Evolutionary conservation across 352 stramenopile genomes (phyloP), one percentile per base, ranked within the genome.

Genomic region (Pythium monospermum): DNA sequence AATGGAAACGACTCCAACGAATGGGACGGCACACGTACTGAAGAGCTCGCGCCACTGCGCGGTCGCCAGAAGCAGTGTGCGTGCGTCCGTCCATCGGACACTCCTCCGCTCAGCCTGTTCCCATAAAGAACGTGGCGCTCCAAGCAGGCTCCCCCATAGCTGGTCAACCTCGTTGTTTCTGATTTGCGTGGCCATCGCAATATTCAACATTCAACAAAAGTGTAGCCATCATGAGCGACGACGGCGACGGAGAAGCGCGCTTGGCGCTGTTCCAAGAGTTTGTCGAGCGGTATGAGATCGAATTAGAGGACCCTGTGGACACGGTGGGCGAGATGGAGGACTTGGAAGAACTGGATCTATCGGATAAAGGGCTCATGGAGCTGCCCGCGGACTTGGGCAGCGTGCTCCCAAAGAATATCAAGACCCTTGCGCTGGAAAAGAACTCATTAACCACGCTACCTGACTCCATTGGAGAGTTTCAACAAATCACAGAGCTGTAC

Each of bases 261-360:
- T 53, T 85, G 23, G 68, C 71, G 33, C 61, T 66, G 35, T 87
- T 85, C 56, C 56, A 73, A 43, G 65, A 68, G 30, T 73, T 81
- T 39, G 64, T 87, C n/a, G 71, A 87, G 49, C 83, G 80, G 49
- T 79, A 81, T 55, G 61, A 74, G 36, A 61, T 94, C 31, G 82
- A 91, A 0, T 42, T 95, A 25, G 73, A 89, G 22, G 68, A 91
- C 68, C 57, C 69, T 0, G 60, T 87, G 12, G 72, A 85, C 56
- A 77, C 72, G 8, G 35, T 69, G 5, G 69, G 82, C 28, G 82
- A 87, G 22, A 79, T 90, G 18, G 68, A 86, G 0, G 64, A 76
- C 25, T 56, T 94, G 32, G 79, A 92, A 43, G 83, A 95, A 53
- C 66, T 95, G 0, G 83, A 95, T 28, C 32, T 95, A 32, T 93